Evolutionary conservation across 306 rosid genomes (phyloP), one percentile per base, ranked within the genome.

Genomic region (Begonia masoniana): DNA sequence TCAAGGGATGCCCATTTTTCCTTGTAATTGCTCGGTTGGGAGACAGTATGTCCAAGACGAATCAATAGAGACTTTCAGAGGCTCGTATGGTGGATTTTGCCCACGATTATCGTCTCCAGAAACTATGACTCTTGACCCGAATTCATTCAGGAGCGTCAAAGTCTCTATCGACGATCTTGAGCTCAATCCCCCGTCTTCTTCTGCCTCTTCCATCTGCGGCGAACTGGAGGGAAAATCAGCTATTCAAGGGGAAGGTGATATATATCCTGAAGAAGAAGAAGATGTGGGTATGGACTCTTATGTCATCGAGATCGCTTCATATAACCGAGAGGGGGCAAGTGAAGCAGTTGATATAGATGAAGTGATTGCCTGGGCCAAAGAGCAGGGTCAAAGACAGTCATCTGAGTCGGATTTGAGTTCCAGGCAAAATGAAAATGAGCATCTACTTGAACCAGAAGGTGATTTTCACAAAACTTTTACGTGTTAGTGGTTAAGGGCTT

Each of bases 341-440:
- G 89, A 56, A 51, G 84, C 72, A 50, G 68, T 69, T 50, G 76
- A 57, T 43, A 70, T 91, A 52, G 94, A 91, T 57, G 97, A 91
- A 66, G 96, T 88, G 62, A 86, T 91, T 70, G 97, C 97, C 47
- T 91, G 97, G 97, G 94, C 88, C 41, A 85, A 86, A 72, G 92
- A 83, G 70, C 83, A 62, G 78, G 85, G 70, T 58, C 95, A 78
- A 48, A 59, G 82, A 14, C 63, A 62, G 1, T 68, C 62, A 60
- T 68, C 80, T 50, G 81, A 85, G 63, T 71, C 80, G 67, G 79
- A 76, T 52, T 65, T 66, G 57, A 80, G 67, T 62, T 46, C 36
- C 65, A 70, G 61, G 64, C 73, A 56, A 43, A 21, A 55, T 51
- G 61, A 64, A 16, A 62, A 67, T 36, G 77, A 69, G 21, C 76